phyloP scores from a whole-genome alignment of 2,329 filamentous ascomycete genomes.

The Dactylonectria estremocensis region DNA sequence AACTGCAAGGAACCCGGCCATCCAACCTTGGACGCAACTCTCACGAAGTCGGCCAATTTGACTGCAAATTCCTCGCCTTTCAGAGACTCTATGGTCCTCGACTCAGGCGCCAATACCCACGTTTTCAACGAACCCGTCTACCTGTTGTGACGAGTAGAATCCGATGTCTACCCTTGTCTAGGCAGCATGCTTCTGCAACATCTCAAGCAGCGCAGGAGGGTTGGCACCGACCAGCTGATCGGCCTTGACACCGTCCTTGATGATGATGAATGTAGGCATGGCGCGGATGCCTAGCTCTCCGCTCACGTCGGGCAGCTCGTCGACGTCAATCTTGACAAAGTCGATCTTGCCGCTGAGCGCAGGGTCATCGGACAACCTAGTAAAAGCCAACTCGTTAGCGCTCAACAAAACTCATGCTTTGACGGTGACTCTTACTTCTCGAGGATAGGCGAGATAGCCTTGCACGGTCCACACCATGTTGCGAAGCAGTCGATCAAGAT shows the following conservation, averaged over 20 bases:
- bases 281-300: conserved; percentile 85
- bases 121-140: no score
- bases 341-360: conserved; percentile 70
- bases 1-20: no score
- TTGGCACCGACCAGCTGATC: conserved; percentile 86
- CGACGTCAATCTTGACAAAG: conserved; percentile 95
- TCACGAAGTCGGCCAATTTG: no score
- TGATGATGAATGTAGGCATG: conserved; percentile 93
- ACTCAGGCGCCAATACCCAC: no score
- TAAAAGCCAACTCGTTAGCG: neutral
- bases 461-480: conserved; percentile 96
- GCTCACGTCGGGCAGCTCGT: conserved; percentile 82
- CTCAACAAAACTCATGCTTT: neutral
- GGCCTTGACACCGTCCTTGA: conserved; percentile 83
- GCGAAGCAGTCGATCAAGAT: conserved; percentile 78
- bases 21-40: no score
- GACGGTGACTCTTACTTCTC: conserved; percentile 43
- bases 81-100: no score
- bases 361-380: conserved; percentile 54
- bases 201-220: conserved; percentile 59
- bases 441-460: conserved; percentile 85
- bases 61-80: no score
- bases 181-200: conserved; percentile 37
- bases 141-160: neutral
- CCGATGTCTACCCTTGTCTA: neutral